Evolutionary conservation across 1,139 yeast species (phyloP).

Genomic region (Taphrina flavorubra): DNA sequence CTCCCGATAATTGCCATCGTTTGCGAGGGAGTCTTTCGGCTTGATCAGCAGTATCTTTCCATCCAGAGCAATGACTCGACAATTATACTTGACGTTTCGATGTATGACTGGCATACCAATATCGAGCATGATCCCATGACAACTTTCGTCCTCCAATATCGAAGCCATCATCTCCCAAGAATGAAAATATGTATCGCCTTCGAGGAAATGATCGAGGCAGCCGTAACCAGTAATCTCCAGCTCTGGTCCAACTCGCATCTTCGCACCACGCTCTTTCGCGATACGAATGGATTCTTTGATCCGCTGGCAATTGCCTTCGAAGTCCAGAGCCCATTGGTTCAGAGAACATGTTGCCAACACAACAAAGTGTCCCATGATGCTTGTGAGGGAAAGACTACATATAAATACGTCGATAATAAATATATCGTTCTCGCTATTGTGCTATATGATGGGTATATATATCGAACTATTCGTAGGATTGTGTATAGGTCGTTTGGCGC

Average conservation of each 20-base stretch:
- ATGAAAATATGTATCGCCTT: conserved; percentile 84
- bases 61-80: conserved; percentile 81
- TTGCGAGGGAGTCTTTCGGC: conserved; percentile 90
- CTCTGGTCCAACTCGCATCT: conserved; percentile 94
- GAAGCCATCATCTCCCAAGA: conserved; percentile 93
- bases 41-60: conserved; percentile 81
- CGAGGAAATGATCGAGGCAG: conserved; percentile 92
- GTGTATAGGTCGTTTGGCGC: conserved; percentile 29
- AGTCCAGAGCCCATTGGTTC: conserved; percentile 98
- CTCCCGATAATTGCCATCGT: conserved; percentile 96
- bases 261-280: conserved; percentile 79
- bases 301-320: conserved; percentile 93
- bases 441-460: not conserved
- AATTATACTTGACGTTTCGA: conserved; percentile 85
- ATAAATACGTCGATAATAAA: not conserved
- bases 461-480: not conserved
- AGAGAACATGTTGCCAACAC: conserved; percentile 52
- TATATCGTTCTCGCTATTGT: no score
- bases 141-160: conserved; percentile 67
- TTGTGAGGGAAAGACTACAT: no score
- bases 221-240: conserved; percentile 85
- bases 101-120: conserved; percentile 94
- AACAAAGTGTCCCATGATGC: conserved; percentile 33
- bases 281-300: conserved; percentile 76
- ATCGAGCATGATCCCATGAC: conserved; percentile 80